These are phyloP conservation scores for Eleusine coracana DNA, from an alignment of 176 grass and related monocot species.

Conservation along the genomic window DNA sequence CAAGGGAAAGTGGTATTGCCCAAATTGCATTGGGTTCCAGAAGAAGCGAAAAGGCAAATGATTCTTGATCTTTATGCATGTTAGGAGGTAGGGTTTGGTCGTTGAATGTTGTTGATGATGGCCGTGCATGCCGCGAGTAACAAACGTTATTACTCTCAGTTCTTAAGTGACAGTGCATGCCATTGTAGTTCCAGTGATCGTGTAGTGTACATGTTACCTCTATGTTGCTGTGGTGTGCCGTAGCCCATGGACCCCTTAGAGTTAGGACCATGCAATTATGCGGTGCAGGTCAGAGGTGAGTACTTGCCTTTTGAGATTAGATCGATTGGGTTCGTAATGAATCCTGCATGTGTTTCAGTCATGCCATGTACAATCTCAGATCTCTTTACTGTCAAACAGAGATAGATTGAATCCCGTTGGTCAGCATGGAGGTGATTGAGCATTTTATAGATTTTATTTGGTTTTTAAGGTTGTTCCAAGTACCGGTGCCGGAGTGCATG, in stretches of 20 bases:
- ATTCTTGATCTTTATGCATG: slow-evolving; percentile 22
- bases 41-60: slow-evolving; percentile 87
- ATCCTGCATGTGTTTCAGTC: background rate
- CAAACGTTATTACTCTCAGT: background rate
- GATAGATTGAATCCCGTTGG: background rate
- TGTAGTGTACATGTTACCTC: slow-evolving; percentile 42
- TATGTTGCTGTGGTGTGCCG: slow-evolving; percentile 13
- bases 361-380: background rate
- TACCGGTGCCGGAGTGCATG: background rate
- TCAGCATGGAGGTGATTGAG: background rate
- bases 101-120: slow-evolving; percentile 18
- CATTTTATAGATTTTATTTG: background rate
- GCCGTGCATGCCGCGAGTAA: background rate
- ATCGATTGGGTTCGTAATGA: background rate
- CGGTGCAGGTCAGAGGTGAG: background rate
- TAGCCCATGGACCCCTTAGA: background rate
- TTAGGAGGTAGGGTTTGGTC: slow-evolving; percentile 10
- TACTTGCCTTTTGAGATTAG: background rate
- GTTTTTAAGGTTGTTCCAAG: background rate
- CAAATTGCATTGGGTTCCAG: slow-evolving; percentile 62
- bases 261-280: slow-evolving; percentile 21
- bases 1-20: slow-evolving; percentile 96
- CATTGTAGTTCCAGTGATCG: slow-evolving; percentile 37
- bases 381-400: too few relatives aligned
- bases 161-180: background rate